A percentile compares a stretch with the other conserved stretches of the same genome.
phyloP scores from a whole-genome alignment of 2,329 filamentous ascomycete species.

The Penicillium sp. region DNA sequence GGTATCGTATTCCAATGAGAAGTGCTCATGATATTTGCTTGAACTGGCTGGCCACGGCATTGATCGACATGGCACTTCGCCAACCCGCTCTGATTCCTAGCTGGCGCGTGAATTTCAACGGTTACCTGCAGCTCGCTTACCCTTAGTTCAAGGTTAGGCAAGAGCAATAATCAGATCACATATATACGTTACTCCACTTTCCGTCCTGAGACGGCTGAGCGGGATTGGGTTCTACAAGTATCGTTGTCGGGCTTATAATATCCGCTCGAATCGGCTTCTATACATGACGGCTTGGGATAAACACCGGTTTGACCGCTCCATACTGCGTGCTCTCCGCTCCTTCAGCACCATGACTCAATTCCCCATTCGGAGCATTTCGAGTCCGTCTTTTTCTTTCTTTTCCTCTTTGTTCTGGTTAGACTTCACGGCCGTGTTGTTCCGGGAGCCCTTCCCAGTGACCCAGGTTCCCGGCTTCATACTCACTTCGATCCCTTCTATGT shows the following conservation, averaged over 20 bases:
- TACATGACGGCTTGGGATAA: neutral
- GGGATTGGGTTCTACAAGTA: neutral
- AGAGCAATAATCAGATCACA: slow-evolving; percentile 18
- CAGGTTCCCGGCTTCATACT: neutral
- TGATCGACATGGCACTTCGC: slow-evolving; percentile 4
- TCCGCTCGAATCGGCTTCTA: neutral
- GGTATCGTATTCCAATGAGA: neutral
- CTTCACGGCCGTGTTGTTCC: neutral
- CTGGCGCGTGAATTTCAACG: slow-evolving; percentile 36
- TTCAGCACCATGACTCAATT: neutral
- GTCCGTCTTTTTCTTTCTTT: neutral
- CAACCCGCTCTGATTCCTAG: slow-evolving; percentile 27
- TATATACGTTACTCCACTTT: slow-evolving; percentile 1
- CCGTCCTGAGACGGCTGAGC: neutral
- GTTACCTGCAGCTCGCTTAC: slow-evolving; percentile 33
- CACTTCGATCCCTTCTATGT: neutral
- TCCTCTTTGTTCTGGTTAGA: neutral
- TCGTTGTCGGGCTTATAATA: neutral
- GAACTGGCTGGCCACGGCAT: slow-evolving; percentile 11
- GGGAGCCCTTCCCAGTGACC: neutral
- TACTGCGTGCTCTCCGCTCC: neutral
- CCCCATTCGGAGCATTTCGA: neutral
- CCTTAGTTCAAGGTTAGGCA: slow-evolving; percentile 15
- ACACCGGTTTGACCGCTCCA: neutral
- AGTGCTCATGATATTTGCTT: neutral